Evolutionary conservation across 2,329 filamentous ascomycete genomes (phyloP).

Genomic region (Alternaria atra): DNA sequence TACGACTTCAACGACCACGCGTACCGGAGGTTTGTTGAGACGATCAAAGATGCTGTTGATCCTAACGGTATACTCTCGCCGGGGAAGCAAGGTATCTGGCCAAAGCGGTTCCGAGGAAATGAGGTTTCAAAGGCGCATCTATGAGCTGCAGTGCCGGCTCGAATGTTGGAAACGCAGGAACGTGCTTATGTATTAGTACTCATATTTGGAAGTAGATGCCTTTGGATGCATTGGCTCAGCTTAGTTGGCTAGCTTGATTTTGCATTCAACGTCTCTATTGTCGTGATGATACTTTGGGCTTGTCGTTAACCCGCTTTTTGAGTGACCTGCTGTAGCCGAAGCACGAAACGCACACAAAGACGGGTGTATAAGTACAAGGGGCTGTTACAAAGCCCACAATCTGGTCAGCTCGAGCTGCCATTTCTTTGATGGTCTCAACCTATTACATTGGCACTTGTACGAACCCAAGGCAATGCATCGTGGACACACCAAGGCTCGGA

Average conservation of each 20-base stretch:
- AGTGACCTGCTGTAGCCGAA: neutral
- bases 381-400: neutral
- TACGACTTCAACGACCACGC: slow-evolving; percentile 47
- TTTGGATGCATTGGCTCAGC: neutral
- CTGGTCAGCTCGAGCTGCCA: neutral
- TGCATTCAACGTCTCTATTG: neutral
- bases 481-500: too few relatives aligned
- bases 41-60: slow-evolving; percentile 45
- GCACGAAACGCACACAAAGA: neutral
- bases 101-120: slow-evolving; percentile 34
- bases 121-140: slow-evolving; percentile 34
- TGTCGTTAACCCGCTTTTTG: neutral
- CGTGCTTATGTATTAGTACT: neutral
- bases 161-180: neutral
- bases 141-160: slow-evolving; percentile 7
- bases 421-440: neutral
- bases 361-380: neutral
- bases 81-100: slow-evolving; percentile 47
- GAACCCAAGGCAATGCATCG: too few relatives aligned
- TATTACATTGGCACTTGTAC: neutral
- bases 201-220: neutral
- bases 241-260: neutral
- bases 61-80: slow-evolving; percentile 45
- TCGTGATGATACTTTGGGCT: neutral
- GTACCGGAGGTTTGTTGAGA: slow-evolving; percentile 44